These are phyloP conservation scores for Zasmidium citrigriseum DNA, from an alignment of 2,329 filamentous ascomycete genomes.

Conservation along the genomic window DNA sequence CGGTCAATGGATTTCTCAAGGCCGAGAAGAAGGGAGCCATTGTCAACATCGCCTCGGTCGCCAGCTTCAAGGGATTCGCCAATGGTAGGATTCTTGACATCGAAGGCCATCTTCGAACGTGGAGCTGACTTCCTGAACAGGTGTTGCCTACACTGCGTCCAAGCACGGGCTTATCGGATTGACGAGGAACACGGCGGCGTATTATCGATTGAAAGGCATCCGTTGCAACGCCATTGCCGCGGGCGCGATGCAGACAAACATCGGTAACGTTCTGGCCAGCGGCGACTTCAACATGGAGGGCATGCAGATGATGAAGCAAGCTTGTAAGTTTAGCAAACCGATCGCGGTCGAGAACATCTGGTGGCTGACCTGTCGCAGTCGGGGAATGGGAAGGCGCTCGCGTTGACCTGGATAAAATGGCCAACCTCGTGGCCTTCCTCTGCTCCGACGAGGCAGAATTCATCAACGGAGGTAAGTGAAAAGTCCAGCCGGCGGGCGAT, in stretches of 20 bases:
- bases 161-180: conserved; percentile 58
- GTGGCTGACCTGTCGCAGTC: conserved; percentile 10
- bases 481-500: neutral
- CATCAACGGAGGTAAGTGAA: conserved; percentile 34
- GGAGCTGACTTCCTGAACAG: neutral
- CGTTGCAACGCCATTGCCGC: conserved; percentile 37
- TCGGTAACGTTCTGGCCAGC: conserved; percentile 45
- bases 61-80: conserved; percentile 45
- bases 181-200: conserved; percentile 58
- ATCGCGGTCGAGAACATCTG: neutral
- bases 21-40: conserved; percentile 50
- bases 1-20: conserved; percentile 51
- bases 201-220: conserved; percentile 58
- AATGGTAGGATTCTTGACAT: conserved; percentile 37
- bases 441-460: conserved; percentile 34
- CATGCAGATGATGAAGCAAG: conserved; percentile 24
- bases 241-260: conserved; percentile 60
- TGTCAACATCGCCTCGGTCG: conserved; percentile 55
- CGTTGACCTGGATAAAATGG: conserved; percentile 33
- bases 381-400: conserved; percentile 24
- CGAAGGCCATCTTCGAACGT: conserved; percentile 22
- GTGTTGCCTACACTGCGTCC: conserved; percentile 49
- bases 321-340: conserved; percentile 21
- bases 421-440: conserved; percentile 36
- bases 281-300: conserved; percentile 33